phyloP scores from a whole-genome alignment of 2,329 filamentous ascomycete genomes.

The Emmonsiellopsis sp. region DNA sequence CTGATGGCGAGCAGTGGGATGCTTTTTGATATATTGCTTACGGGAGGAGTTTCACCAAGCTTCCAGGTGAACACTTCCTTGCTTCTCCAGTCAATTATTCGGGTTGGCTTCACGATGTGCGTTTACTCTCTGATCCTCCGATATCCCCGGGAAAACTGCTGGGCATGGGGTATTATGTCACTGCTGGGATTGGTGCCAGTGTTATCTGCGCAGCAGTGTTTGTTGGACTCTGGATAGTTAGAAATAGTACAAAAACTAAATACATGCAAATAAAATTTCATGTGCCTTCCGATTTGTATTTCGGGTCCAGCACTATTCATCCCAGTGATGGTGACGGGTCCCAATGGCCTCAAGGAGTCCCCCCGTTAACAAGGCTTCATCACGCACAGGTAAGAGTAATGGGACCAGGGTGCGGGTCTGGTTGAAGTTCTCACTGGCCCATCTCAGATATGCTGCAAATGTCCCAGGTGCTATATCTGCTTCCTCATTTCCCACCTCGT shows the following conservation, averaged over 20 bases:
- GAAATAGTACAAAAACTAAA: too few species aligned
- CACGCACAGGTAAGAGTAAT: not conserved
- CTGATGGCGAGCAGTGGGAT: not conserved
- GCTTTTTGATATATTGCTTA: not conserved
- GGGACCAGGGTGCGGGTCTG: not conserved
- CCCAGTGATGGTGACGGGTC: too few species aligned
- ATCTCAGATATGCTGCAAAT: slow-evolving; percentile 5
- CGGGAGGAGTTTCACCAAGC: not conserved
- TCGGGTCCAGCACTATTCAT: too few species aligned
- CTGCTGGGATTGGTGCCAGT: slow-evolving; percentile 1
- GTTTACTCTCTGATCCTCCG: slow-evolving; percentile 1
- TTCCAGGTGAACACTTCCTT: not conserved
- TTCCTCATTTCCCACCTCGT: slow-evolving; percentile 19
- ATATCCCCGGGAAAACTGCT: slow-evolving; percentile 1
- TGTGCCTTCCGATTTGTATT: too few species aligned
- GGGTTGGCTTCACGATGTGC: not conserved
- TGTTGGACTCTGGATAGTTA: not conserved
- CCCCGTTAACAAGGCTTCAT: too few species aligned
- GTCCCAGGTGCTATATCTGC: slow-evolving; percentile 18
- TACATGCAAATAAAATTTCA: too few species aligned
- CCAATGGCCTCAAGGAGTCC: too few species aligned
- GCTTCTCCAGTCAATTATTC: not conserved
- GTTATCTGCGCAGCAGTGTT: not conserved
- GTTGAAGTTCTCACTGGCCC: slow-evolving; percentile 4
- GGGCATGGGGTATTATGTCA: slow-evolving; percentile 2